Percentiles rank a stretch among this genome's conserved stretches.
phyloP scores from a whole-genome alignment of 1,284 basidiomycete species.

The Sphagnurus paluster region DNA sequence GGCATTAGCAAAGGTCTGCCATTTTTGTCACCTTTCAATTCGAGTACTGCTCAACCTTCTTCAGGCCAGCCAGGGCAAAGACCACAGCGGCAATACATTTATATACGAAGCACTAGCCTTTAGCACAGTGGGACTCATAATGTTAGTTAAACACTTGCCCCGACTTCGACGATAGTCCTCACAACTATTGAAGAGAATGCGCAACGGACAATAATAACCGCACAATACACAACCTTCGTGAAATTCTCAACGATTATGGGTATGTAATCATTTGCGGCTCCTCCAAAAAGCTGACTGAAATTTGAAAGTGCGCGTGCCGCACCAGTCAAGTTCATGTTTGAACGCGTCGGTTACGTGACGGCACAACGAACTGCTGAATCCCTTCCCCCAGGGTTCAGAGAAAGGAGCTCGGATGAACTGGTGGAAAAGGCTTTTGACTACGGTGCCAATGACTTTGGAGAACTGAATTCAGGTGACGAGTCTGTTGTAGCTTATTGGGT shows the following conservation, averaged over 20 bases:
- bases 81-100: slow-evolving; percentile 49
- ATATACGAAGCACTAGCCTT: slow-evolving; percentile 75
- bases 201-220: slow-evolving; percentile 74
- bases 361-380: slow-evolving; percentile 44
- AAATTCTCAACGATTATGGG: slow-evolving; percentile 61
- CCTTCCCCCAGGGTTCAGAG: slow-evolving; percentile 31
- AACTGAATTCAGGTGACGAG: slow-evolving; percentile 14
- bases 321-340: slow-evolving; percentile 78
- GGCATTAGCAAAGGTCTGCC: slow-evolving; percentile 63
- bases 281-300: slow-evolving; percentile 2
- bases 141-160: slow-evolving; percentile 51
- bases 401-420: slow-evolving; percentile 38
- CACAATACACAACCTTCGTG: slow-evolving; percentile 65
- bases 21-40: slow-evolving; percentile 4
- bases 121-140: slow-evolving; percentile 70
- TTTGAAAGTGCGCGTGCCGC: slow-evolving; percentile 66
- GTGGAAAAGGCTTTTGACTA: slow-evolving; percentile 50
- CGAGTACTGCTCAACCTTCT: neutral
- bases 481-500: slow-evolving; percentile 10
- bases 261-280: slow-evolving; percentile 27
- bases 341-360: slow-evolving; percentile 64
- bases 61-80: slow-evolving; percentile 54
- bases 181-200: slow-evolving; percentile 59
- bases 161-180: neutral
- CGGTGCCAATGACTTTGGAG: slow-evolving; percentile 59